Evolutionary conservation across 1,284 basidiomycete species (phyloP), one percentile per base, ranked within the genome.

Genomic region (Ganoderma lingzhi): DNA sequence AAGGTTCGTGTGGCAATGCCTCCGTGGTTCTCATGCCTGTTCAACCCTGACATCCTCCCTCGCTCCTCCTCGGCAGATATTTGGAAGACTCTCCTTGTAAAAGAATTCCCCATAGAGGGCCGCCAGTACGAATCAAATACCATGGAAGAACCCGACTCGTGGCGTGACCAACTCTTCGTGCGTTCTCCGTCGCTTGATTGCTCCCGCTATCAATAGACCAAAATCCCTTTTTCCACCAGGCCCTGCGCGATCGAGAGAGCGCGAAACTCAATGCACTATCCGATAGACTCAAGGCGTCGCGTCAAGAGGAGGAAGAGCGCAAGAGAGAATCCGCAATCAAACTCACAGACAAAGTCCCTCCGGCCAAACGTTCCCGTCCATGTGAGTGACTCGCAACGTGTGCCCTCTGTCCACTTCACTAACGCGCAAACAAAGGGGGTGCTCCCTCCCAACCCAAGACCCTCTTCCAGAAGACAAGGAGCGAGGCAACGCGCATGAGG

Each of bases 321-420:
- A 93, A 91, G 82, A 92, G 85, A 78, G 90, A 90, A 78, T 85
- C 87, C 70, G 89, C 90, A 78, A 86, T 93, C 69, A 93, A 92
- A 78, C 76, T 90, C 65, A 93, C 90, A 23, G 90, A 92, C 78
- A 85, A 82, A 70, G 71, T 90, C 35, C 90, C 90, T 48, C 88
- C 87, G 41, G 73, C 84, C 42, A 93, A 92, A 80, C 89, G 90
- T 60, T 74, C 82, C 63, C 86, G 80, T 60, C 23, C 60, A 61
- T 69, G 68, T 76, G 82, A 77, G 91, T 56, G 90, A 92, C 68
- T 63, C 44, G 48, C 45, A 58, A 55, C 59, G 23, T 55, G 45
- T 66, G 51, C 58, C 39, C 37, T 67, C 55, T 56, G 51, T 42
- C 48, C 66, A 45, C 32, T 10, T n/a, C 30, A 37, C 45, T 68